Evolutionary conservation across 345 rosid genomes (phyloP).

Genomic region (Eucalyptus paniculata): DNA sequence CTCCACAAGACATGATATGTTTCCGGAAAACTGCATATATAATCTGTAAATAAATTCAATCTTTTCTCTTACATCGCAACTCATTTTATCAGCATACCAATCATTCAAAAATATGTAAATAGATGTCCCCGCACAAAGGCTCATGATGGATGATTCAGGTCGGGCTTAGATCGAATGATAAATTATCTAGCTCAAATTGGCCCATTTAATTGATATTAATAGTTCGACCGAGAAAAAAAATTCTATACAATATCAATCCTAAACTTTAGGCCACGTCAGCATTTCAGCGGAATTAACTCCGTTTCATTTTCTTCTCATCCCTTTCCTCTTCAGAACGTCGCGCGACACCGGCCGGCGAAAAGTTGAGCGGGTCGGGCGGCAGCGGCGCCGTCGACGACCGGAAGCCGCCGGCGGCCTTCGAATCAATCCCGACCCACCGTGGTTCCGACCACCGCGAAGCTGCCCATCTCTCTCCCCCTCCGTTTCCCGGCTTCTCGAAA

Average conservation of each 20-base stretch:
- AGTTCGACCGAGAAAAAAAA: too few relatives aligned
- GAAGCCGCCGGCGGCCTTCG: not conserved
- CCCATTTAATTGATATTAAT: not conserved
- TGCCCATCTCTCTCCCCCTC: not conserved
- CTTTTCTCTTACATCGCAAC: not conserved
- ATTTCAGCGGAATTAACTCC: not conserved
- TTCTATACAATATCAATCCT: not conserved
- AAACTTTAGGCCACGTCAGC: not conserved
- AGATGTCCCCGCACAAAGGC: accelerated
- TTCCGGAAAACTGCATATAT: not conserved
- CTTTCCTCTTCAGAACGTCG: not conserved
- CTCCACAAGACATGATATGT: not conserved
- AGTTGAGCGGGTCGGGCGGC: not conserved
- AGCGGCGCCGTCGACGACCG: not conserved
- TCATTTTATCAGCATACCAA: not conserved
- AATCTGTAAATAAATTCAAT: not conserved
- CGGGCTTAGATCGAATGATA: not conserved
- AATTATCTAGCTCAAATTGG: not conserved
- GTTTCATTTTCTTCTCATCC: not conserved
- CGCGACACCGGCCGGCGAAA: not conserved
- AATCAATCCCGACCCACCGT: not conserved
- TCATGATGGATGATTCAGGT: accelerated
- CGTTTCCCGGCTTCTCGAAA: not conserved
- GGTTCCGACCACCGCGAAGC: not conserved
- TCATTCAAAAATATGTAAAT: not conserved